Conservation (phyloP, 306 rosid genomes). For the Canavalia ensiformis region DNA sequence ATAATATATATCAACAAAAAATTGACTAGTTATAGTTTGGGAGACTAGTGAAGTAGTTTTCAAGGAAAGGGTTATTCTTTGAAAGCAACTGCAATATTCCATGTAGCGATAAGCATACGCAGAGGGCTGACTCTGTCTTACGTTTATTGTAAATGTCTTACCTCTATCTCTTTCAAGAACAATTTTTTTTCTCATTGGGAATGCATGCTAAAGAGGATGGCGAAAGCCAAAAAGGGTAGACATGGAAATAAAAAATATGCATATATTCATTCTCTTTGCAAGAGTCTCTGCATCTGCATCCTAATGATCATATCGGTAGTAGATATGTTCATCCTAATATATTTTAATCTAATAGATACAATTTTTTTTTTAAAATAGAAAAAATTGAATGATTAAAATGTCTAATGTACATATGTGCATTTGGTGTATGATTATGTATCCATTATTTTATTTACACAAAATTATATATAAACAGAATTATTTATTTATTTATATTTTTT, state of each 20-base stretch:
- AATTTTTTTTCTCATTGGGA: slow-evolving; percentile 2
- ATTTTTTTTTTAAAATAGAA: no score
- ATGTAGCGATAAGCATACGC: slow-evolving; percentile 5
- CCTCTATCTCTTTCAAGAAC: slow-evolving; percentile 36
- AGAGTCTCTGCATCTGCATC: no score
- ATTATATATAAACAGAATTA: no score
- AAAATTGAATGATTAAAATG: no score
- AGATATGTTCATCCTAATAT: no score
- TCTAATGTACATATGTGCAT: no score
- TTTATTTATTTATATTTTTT: no score
- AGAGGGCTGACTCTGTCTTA: slow-evolving; percentile 16
- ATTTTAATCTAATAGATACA: no score
- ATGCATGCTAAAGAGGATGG: slow-evolving; percentile 9
- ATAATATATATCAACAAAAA: slow-evolving; percentile 1
- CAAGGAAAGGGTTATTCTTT: slow-evolving; percentile 18
- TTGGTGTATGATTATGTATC: no score
- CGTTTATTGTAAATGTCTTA: neutral
- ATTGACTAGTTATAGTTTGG: slow-evolving; percentile 3
- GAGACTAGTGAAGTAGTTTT: slow-evolving; percentile 13
- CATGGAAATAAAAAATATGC: neutral
- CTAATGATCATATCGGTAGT: no score
- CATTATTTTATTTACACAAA: no score
- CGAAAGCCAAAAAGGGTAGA: neutral
- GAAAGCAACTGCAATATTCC: slow-evolving; percentile 7
- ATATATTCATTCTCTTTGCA: neutral